Percentiles rank a stretch among this genome's conserved stretches.
phyloP scores from a whole-genome alignment of 495 filamentous ascomycete genomes.

The Penicillium subrubescens region DNA sequence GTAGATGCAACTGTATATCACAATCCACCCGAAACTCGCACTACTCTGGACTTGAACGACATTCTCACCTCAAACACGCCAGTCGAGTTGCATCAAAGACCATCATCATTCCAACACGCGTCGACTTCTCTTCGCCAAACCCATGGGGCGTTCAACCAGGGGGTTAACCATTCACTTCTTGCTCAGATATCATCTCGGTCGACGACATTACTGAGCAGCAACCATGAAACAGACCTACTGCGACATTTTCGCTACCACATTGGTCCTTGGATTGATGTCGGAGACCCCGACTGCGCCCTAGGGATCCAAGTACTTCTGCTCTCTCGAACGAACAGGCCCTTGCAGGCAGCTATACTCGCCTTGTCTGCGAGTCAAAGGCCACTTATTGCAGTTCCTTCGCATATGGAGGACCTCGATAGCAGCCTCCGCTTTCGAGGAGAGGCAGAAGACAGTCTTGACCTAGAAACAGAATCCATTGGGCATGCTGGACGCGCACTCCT shows the following conservation, averaged over 20 bases:
- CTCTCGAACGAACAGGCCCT: slow-evolving; percentile 20
- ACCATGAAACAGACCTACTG: slow-evolving; percentile 26
- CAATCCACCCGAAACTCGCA: not conserved
- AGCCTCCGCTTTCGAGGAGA: slow-evolving; percentile 22
- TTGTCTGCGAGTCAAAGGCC: slow-evolving; percentile 24
- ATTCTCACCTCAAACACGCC: slow-evolving; percentile 9
- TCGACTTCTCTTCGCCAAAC: not conserved
- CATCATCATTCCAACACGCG: slow-evolving; percentile 3
- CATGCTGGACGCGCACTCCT: slow-evolving; percentile 18
- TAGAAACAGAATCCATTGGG: slow-evolving; percentile 18
- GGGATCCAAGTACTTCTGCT: slow-evolving; percentile 27
- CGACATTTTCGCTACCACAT: slow-evolving; percentile 32
- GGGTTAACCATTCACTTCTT: not conserved
- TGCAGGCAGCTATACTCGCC: slow-evolving; percentile 26
- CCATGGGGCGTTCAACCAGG: not conserved
- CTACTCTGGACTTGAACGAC: slow-evolving; percentile 14
- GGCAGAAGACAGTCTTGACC: slow-evolving; percentile 16
- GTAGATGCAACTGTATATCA: not conserved
- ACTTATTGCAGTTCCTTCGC: slow-evolving; percentile 5
- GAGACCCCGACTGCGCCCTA: slow-evolving; percentile 28
- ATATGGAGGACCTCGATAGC: slow-evolving; percentile 13
- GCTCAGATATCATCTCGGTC: slow-evolving; percentile 1
- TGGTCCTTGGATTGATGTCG: slow-evolving; percentile 31
- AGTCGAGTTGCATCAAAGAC: not conserved
- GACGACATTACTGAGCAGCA: slow-evolving; percentile 6